Conservation (phyloP, 345 rosid genomes). For the Citrus unshiu region DNA sequence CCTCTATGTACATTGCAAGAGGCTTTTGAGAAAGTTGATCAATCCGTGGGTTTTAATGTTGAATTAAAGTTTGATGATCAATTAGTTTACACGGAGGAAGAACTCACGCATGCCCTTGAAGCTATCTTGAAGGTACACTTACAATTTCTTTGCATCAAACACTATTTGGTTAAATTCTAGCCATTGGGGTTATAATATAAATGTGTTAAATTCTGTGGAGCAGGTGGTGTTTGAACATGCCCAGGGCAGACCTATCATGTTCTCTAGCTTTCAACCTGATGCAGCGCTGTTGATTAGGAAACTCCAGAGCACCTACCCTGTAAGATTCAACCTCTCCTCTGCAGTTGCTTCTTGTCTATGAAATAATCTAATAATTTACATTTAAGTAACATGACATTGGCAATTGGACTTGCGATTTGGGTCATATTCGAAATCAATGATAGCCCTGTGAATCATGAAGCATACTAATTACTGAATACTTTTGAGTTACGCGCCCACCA, state of each 20-base stretch:
- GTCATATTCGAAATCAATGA: background rate
- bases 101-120: constrained; percentile 39
- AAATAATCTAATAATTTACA: background rate
- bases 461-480: background rate
- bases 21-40: constrained; percentile 41
- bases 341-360: background rate
- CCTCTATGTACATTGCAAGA: constrained; percentile 57
- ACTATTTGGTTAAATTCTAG: background rate
- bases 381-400: background rate
- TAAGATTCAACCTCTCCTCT: constrained; percentile 13
- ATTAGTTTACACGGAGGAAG: constrained; percentile 39
- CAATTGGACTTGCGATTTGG: background rate
- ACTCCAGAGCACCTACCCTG: constrained; percentile 48
- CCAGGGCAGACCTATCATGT: constrained; percentile 36
- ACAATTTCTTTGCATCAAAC: background rate
- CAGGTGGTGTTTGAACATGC: constrained; percentile 51
- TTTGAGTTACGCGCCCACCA: too few relatives aligned
- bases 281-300: constrained; percentile 46
- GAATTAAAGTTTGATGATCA: constrained; percentile 72
- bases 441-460: background rate
- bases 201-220: background rate
- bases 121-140: constrained; percentile 37
- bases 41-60: constrained; percentile 52
- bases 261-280: constrained; percentile 77
- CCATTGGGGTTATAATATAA: background rate